Percentiles rank a stretch among this genome's conserved stretches.
phyloP scores from a whole-genome alignment of 441 rosid species.

The Sinapis alba region DNA sequence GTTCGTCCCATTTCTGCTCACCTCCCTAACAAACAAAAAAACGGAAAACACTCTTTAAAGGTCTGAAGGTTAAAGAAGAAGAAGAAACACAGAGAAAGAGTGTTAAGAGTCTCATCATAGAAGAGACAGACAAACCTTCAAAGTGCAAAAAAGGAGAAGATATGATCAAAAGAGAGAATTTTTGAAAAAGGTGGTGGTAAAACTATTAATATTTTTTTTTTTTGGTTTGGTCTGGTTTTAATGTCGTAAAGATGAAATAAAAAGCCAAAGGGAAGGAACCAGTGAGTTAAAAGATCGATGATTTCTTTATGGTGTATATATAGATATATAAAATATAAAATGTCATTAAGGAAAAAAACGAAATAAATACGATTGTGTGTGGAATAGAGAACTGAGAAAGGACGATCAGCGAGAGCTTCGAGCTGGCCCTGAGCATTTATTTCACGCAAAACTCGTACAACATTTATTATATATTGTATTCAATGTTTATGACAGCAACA shows the following conservation, averaged over 20 bases:
- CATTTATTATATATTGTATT: slow-evolving; percentile 28
- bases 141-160: slow-evolving; percentile 12
- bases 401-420: slow-evolving; percentile 66
- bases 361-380: slow-evolving; percentile 37
- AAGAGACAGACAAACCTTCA: slow-evolving; percentile 31
- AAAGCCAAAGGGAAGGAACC: slow-evolving; percentile 24
- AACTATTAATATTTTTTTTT: slow-evolving; percentile 41
- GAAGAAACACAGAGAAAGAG: slow-evolving; percentile 16
- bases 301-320: not conserved
- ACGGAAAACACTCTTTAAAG: not conserved
- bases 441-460: slow-evolving; percentile 39
- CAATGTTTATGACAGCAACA: slow-evolving; percentile 41
- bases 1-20: slow-evolving; percentile 54
- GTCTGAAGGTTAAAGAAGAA: not conserved
- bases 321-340: not conserved
- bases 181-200: slow-evolving; percentile 21
- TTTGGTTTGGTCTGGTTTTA: slow-evolving; percentile 44
- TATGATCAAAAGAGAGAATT: slow-evolving; percentile 22
- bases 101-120: slow-evolving; percentile 20
- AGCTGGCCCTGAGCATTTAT: slow-evolving; percentile 53
- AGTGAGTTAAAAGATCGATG: slow-evolving; percentile 9
- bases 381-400: slow-evolving; percentile 38
- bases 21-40: slow-evolving; percentile 1
- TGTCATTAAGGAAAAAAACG: not conserved
- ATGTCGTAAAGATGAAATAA: slow-evolving; percentile 46